Evolutionary conservation across 2,329 filamentous ascomycete species (phyloP).

Genomic region (Neurospora sp.): DNA sequence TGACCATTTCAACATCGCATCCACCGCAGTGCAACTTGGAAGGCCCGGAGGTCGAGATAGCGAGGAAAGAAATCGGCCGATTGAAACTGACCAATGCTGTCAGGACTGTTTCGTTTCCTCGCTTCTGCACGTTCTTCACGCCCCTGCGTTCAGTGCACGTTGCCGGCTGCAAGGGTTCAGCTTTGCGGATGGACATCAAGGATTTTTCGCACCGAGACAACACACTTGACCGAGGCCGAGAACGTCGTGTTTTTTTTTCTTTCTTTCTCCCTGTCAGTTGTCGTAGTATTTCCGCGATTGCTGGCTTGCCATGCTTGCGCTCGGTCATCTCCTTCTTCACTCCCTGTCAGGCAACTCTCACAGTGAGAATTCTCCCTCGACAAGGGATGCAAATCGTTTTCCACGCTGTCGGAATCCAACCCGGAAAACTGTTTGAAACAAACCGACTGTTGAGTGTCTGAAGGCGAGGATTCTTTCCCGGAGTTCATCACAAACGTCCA

Average conservation of each 20-base stretch:
- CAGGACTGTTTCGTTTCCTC: conserved; percentile 9
- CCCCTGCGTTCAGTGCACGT: neutral
- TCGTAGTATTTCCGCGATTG: neutral
- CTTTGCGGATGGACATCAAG: neutral
- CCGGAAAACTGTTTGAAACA: neutral
- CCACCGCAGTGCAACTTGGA: no score
- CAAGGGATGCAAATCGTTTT: neutral
- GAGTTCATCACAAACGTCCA: neutral
- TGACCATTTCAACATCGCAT: no score
- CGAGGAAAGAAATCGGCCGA: neutral
- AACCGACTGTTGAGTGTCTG: neutral
- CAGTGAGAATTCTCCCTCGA: neutral
- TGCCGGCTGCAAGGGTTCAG: neutral
- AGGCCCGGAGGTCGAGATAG: neutral
- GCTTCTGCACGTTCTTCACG: conserved; percentile 6
- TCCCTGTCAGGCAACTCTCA: neutral
- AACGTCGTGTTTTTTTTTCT: neutral
- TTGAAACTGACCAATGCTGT: neutral
- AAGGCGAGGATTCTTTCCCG: neutral
- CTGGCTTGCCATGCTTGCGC: neutral
- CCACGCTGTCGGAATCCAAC: neutral
- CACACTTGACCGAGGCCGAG: no score
- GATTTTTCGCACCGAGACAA: neutral
- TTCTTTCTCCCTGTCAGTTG: neutral
- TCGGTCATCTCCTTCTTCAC: neutral